Percentiles rank a stretch among this genome's conserved stretches.
Conservation (phyloP, 73 alveolate species). For the Blepharisma japonicum region DNA sequence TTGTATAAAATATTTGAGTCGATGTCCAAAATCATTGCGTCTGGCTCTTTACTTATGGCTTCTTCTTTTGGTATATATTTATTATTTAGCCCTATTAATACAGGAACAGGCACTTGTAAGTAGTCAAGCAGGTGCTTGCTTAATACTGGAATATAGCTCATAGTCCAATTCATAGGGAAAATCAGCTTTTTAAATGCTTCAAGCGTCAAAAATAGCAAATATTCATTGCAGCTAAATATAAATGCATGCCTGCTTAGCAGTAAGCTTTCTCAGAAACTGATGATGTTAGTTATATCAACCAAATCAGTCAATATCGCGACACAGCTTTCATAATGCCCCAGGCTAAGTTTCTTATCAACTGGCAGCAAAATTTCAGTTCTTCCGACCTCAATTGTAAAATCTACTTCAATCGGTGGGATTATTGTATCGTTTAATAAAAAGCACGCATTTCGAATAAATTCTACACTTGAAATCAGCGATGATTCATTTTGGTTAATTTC, state of each 20-base stretch:
- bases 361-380: background rate
- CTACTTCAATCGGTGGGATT: background rate
- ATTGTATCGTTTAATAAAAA: background rate
- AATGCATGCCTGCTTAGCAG: background rate
- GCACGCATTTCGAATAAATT: background rate
- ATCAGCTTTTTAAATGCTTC: conserved; percentile 18
- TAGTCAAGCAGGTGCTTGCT: conserved; percentile 7
- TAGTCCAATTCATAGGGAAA: background rate
- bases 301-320: background rate
- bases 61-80: background rate
- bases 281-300: background rate
- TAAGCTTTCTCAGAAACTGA: background rate
- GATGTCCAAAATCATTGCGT: background rate
- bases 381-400: background rate
- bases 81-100: background rate
- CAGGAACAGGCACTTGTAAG: background rate
- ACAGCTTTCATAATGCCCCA: conserved; percentile 14
- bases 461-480: background rate
- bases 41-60: background rate
- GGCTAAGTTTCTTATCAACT: background rate
- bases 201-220: background rate
- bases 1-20: background rate
- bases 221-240: background rate
- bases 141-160: conserved; percentile 6
- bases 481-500: background rate